phyloP scores from a whole-genome alignment of 2,329 filamentous ascomycete genomes.

The Karstenula rhodostoma region DNA sequence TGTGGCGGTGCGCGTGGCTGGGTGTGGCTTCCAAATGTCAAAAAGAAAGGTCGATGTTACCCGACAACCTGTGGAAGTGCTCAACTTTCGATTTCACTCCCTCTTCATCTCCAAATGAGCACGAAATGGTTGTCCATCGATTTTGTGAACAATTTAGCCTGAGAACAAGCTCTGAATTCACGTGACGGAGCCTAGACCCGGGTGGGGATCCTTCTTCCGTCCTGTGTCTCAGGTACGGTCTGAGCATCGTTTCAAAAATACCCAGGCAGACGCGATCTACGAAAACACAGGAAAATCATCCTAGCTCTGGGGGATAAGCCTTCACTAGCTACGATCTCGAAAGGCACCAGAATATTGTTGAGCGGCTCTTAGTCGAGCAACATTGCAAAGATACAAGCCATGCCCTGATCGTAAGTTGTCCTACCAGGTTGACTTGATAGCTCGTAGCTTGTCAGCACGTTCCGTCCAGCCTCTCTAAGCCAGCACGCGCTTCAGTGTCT shows the following conservation, averaged over 20 bases:
- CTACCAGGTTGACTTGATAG: not conserved
- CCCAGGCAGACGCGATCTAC: not conserved
- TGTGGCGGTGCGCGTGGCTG: slow-evolving; percentile 2
- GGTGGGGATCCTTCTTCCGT: not conserved
- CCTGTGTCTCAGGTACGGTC: slow-evolving; percentile 6
- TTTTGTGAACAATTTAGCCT: not conserved
- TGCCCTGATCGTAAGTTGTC: not conserved
- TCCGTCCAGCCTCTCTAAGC: not conserved
- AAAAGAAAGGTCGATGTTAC: not conserved
- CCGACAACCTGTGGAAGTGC: not conserved
- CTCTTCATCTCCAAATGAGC: not conserved
- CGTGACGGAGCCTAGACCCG: not conserved
- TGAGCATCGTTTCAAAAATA: slow-evolving; percentile 9
- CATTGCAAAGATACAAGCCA: not conserved
- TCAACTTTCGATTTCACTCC: not conserved
- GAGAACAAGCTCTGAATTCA: too few relatives aligned
- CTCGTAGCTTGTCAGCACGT: not conserved
- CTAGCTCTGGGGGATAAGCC: not conserved
- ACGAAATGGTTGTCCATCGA: not conserved
- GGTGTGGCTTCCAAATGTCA: not conserved
- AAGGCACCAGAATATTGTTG: not conserved
- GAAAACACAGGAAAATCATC: slow-evolving; percentile 1
- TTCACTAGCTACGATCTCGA: slow-evolving; percentile 4
- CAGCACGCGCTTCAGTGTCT: not conserved
- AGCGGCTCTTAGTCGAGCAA: not conserved